Evolutionary conservation across 768 basidiomycete genomes (phyloP), one percentile per base, ranked within the genome.

Genomic region (Tephrocybe sp.): DNA sequence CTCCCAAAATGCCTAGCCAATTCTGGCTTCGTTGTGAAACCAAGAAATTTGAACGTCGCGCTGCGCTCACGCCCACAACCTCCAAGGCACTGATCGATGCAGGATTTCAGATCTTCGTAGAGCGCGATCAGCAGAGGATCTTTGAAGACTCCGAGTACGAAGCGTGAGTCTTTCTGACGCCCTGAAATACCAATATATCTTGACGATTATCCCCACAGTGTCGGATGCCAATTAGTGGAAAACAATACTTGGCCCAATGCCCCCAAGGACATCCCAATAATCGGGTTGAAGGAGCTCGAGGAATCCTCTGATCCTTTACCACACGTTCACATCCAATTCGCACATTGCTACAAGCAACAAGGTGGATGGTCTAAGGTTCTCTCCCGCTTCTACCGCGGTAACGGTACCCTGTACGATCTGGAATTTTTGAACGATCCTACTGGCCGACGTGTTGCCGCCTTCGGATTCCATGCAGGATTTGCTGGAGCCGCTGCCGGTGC

Each of bases 1-100:
- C 29, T 33, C 45, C 49, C 45, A 64, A 58, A 49, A 84, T 85
- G 82, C 59, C 80, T 45, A 70, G 69, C 25, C 58, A 67, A 12
- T 78, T 99, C 59, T 99, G 95, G 95, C 81, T 99, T 36, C 86
- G 97, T 58, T 97, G 94, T 74, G 97, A 99, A 76, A 97, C 86
- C 66, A 99, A 98, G 68, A 80, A 84, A 55, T 94, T 94, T 56
- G 97, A 99, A 69, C 83, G 83, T 48, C 90, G 97, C 40, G 84
- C 94, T 23, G 94, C 94, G 7, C 75, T 98, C 55, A 95, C 94
- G 10, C 97, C 97, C 2, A 86, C 88, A 19, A 94, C 91, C 0
- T 84, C 94, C 58, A 91, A 89, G 69, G 79, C 76, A 56, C 82
- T 98, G 52, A 83, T 97, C 64, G 86, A 90, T 59, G 84, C 84